These are phyloP conservation scores for Spinellus fusiger DNA, from an alignment of 192 early-diverging fungal species.

Conservation along the genomic window DNA sequence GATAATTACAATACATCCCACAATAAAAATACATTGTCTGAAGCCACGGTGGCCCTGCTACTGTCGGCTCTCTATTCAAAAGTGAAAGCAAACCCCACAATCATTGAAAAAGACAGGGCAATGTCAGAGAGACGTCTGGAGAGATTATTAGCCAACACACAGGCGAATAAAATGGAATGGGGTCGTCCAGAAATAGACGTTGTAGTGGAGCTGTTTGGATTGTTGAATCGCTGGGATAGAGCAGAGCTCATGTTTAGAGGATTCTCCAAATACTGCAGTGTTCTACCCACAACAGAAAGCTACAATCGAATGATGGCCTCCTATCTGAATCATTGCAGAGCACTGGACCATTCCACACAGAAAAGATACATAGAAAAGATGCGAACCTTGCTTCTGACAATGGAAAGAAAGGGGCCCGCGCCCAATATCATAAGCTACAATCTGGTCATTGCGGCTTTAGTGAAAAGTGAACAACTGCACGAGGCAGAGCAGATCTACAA, in stretches of 20 bases:
- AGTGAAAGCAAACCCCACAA: not conserved
- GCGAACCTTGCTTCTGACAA: not conserved
- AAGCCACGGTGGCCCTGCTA: not conserved
- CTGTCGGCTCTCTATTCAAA: not conserved
- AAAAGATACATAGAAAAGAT: slow-evolving; percentile 3
- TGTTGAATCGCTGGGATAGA: not conserved
- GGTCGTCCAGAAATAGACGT: not conserved
- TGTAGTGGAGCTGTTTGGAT: slow-evolving; percentile 9
- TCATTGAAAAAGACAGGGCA: not conserved
- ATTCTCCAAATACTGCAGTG: not conserved
- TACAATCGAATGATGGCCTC: slow-evolving; percentile 8
- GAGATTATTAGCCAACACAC: not conserved
- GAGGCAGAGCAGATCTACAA: slow-evolving; percentile 4
- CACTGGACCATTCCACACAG: not conserved
- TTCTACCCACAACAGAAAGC: not conserved
- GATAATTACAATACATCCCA: not conserved
- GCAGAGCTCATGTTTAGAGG: slow-evolving; percentile 15
- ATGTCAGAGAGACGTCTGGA: slow-evolving; percentile 3
- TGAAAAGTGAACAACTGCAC: slow-evolving; percentile 4
- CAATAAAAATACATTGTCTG: not conserved
- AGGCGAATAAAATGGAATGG: not conserved
- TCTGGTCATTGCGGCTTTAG: slow-evolving; percentile 5
- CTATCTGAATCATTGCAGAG: slow-evolving; percentile 6
- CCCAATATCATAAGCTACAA: slow-evolving; percentile 7
- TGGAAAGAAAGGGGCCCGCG: not conserved